Evolutionary conservation across 2,329 filamentous ascomycete species (phyloP).

Genomic region (Cladosporium cucumerinum): DNA sequence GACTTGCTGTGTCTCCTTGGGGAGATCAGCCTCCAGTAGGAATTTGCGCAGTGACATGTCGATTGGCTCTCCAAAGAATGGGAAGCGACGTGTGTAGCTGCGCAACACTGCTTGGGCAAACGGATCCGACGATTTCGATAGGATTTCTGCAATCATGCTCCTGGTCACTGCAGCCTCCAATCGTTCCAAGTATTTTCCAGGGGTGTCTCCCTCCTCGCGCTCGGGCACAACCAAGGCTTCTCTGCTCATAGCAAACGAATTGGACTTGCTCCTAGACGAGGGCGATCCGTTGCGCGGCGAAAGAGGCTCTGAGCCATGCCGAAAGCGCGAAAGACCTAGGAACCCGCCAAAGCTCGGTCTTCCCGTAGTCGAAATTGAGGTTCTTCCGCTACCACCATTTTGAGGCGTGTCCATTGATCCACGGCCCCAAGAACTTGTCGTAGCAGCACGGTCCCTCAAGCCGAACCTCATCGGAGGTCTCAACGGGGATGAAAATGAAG

Average conservation of each 20-base stretch:
- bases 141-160: slow-evolving; percentile 75
- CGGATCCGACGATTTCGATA: slow-evolving; percentile 81
- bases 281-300: slow-evolving; percentile 68
- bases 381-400: slow-evolving; percentile 57
- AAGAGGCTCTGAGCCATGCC: slow-evolving; percentile 74
- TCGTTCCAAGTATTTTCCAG: slow-evolving; percentile 80
- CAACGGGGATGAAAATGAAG: slow-evolving; percentile 54
- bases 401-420: slow-evolving; percentile 66
- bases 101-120: slow-evolving; percentile 81
- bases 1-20: slow-evolving; percentile 97
- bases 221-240: slow-evolving; percentile 71
- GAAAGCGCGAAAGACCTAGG: slow-evolving; percentile 69
- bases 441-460: slow-evolving; percentile 77
- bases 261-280: slow-evolving; percentile 72
- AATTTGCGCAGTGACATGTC: slow-evolving; percentile 97
- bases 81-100: slow-evolving; percentile 93
- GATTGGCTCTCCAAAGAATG: slow-evolving; percentile 94
- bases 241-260: slow-evolving; percentile 73
- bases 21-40: slow-evolving; percentile 92
- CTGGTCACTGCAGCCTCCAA: slow-evolving; percentile 77
- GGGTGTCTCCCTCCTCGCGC: slow-evolving; percentile 80
- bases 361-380: slow-evolving; percentile 78
- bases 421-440: slow-evolving; percentile 76
- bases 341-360: slow-evolving; percentile 91
- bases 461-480: slow-evolving; percentile 59